These are phyloP conservation scores for Moricandia arvensis DNA, from an alignment of 345 rosid genomes.

Conservation along the genomic window DNA sequence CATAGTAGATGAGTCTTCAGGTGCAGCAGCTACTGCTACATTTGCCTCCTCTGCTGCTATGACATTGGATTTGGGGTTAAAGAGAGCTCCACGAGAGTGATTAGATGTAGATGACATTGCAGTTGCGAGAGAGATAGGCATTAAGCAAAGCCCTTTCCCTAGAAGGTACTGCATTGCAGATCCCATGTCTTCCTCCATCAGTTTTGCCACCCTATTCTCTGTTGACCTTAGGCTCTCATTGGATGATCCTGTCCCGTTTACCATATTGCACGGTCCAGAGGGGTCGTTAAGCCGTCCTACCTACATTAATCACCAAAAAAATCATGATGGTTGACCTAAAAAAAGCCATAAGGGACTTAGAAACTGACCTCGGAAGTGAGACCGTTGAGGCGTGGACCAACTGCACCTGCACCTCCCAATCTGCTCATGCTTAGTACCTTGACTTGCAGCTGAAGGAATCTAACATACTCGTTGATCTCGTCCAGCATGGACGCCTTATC, in stretches of 20 bases:
- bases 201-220: conserved; percentile 88
- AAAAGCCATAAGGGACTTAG: neutral
- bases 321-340: neutral
- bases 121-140: neutral
- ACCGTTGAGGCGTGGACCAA: conserved; percentile 81
- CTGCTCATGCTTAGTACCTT: conserved; percentile 98
- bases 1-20: neutral
- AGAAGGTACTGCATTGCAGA: neutral
- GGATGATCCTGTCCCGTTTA: conserved; percentile 41
- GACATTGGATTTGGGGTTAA: neutral
- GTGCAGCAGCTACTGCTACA: neutral
- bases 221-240: conserved; percentile 63
- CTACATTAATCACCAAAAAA: conserved; percentile 29
- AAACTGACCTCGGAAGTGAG: conserved; percentile 68
- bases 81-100: neutral
- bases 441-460: conserved; percentile 99
- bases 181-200: conserved; percentile 76
- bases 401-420: conserved; percentile 87
- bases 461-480: conserved; percentile 97
- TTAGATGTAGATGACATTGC: neutral
- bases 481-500: conserved; percentile 99
- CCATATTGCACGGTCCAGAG: conserved; percentile 36
- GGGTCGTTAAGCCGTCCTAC: conserved; percentile 49
- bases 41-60: neutral
- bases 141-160: neutral